Percentiles rank a stretch among this genome's conserved stretches.
These are phyloP conservation scores for Uronychia setigera DNA, from an alignment of 73 alveolate genomes.

Conservation along the genomic window DNA sequence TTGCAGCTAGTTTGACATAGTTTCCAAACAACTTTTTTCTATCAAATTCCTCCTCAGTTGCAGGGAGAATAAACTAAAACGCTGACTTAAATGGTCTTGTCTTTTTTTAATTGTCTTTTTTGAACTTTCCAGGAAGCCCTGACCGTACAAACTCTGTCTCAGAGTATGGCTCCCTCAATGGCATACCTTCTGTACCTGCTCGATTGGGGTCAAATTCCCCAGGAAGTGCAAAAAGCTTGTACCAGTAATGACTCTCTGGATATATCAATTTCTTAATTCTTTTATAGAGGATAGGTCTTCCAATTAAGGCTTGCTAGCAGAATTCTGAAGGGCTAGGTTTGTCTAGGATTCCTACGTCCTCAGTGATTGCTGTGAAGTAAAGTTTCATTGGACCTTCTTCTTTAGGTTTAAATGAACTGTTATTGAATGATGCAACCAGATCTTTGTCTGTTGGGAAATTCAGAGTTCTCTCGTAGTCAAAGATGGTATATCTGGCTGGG, in stretches of 20 bases:
- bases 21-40: neutral
- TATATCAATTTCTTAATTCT: neutral
- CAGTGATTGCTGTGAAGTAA: neutral
- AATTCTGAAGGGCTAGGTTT: neutral
- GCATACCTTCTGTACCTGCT: neutral
- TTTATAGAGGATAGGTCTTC: neutral
- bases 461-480: neutral
- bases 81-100: neutral
- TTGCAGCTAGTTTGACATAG: neutral
- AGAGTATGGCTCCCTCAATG: neutral
- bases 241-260: neutral
- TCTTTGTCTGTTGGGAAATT: neutral
- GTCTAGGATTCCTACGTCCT: neutral
- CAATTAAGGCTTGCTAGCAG: neutral
- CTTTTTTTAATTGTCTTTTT: too few species aligned
- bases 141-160: neutral
- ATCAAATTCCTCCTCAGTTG: neutral
- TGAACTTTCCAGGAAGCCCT: neutral
- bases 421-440: neutral
- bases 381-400: neutral
- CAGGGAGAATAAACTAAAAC: neutral
- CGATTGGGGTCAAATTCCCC: neutral
- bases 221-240: neutral
- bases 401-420: neutral
- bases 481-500: neutral